Evolutionary conservation across 768 basidiomycete species (phyloP).

Genomic region (Kwoniella heveanensis): DNA sequence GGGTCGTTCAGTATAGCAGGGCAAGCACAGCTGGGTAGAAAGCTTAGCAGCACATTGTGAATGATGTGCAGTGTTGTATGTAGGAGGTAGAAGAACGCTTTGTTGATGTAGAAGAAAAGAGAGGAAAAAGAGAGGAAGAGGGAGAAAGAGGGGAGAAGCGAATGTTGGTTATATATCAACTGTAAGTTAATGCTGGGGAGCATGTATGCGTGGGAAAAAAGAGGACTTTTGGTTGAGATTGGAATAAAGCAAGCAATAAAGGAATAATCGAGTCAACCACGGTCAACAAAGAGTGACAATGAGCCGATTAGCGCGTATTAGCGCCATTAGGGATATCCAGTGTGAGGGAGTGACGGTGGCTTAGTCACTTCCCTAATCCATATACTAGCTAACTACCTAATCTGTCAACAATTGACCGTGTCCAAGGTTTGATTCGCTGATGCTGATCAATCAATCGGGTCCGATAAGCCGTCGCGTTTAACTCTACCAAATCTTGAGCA

Average conservation of each 20-base stretch:
- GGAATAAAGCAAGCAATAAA: neutral
- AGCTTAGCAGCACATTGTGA: conserved; percentile 22
- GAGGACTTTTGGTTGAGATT: conserved; percentile 1
- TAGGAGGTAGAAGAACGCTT: neutral
- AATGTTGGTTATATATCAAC: conserved; percentile 11
- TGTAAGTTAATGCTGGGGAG: neutral
- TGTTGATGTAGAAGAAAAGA: neutral
- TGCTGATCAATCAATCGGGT: neutral
- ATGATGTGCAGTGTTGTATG: conserved; percentile 4
- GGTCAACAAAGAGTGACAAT: neutral
- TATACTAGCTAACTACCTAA: no score
- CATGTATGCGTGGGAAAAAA: conserved; percentile 12
- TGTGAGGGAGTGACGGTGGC: neutral
- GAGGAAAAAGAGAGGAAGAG: conserved; percentile 12
- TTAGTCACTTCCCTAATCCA: neutral
- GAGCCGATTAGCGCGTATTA: neutral
- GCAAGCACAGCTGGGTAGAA: neutral
- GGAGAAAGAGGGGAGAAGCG: conserved; percentile 5
- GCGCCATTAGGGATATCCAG: neutral
- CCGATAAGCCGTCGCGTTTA: neutral
- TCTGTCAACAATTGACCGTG: no score
- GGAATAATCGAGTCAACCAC: conserved; percentile 18
- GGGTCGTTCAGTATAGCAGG: neutral
- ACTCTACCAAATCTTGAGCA: no score
- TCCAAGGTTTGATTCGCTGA: neutral